Percentiles rank a stretch among this genome's conserved stretches.
phyloP scores from a whole-genome alignment of 768 basidiomycete species.

The Russula vinacea region DNA sequence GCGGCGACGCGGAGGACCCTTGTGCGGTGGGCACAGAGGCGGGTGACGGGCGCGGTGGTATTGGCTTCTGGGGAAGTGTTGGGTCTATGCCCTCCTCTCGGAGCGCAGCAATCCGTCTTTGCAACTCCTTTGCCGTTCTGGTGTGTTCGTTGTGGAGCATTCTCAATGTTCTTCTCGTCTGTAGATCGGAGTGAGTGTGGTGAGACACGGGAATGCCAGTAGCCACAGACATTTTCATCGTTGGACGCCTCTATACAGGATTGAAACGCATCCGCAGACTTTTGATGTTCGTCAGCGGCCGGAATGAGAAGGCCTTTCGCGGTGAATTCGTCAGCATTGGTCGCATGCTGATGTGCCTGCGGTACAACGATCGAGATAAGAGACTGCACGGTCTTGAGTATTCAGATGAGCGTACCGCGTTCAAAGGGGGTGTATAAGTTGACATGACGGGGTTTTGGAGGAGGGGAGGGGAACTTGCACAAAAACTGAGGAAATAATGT shows the following conservation, averaged over 20 bases:
- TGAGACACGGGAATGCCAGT: conserved; percentile 14
- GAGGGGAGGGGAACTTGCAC: background rate
- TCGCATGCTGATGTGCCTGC: conserved; percentile 80
- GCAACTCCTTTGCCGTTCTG: conserved; percentile 68
- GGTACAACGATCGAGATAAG: conserved; percentile 18
- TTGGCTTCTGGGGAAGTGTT: conserved; percentile 58
- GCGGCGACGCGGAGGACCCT: conserved; percentile 44
- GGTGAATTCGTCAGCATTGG: conserved; percentile 71
- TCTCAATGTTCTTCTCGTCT: conserved; percentile 76
- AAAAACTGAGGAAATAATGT: conserved; percentile 6
- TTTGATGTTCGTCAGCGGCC: conserved; percentile 69
- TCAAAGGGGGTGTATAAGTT: conserved; percentile 31
- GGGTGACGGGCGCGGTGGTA: conserved; percentile 33
- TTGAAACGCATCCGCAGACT: conserved; percentile 72
- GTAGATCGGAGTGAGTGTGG: conserved; percentile 8
- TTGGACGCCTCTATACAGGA: conserved; percentile 69
- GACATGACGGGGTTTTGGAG: conserved; percentile 29
- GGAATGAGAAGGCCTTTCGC: conserved; percentile 65
- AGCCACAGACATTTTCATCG: conserved; percentile 58
- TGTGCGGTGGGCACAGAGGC: conserved; percentile 30
- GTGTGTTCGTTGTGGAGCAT: conserved; percentile 73
- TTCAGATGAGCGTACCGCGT: conserved; percentile 28
- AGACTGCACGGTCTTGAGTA: background rate
- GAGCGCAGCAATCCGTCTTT: conserved; percentile 67
- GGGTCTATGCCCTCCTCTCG: conserved; percentile 78